Evolutionary conservation across 2,329 filamentous ascomycete genomes (phyloP).

Genomic region (Chaetomiaceae sp.): DNA sequence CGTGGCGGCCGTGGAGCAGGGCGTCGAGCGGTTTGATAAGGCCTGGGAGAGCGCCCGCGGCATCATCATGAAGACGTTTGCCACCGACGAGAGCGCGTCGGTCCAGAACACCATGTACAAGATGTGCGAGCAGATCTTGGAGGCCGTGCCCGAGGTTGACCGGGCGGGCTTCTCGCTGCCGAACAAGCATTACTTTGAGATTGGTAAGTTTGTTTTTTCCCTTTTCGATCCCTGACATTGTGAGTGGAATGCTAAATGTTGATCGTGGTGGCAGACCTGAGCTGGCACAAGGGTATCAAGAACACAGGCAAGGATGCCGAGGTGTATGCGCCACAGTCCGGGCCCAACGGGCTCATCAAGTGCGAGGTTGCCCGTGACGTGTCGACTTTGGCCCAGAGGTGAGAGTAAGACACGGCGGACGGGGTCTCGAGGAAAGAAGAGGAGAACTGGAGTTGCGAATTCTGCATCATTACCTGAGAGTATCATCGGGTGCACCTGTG

Average conservation of each 20-base stretch:
- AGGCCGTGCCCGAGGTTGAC: constrained; percentile 64
- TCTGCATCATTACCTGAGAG: too few relatives aligned
- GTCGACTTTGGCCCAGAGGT: not conserved
- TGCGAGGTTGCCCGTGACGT: constrained; percentile 70
- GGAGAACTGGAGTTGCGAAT: too few relatives aligned
- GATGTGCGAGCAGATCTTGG: constrained; percentile 86
- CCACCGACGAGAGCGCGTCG: constrained; percentile 82
- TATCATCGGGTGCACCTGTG: not conserved
- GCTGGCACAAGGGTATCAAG: constrained; percentile 92
- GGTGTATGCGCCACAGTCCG: constrained; percentile 88
- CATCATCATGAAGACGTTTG: constrained; percentile 90
- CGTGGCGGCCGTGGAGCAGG: constrained; percentile 61
- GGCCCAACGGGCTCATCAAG: constrained; percentile 92
- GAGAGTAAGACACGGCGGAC: too few relatives aligned
- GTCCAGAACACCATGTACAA: constrained; percentile 99
- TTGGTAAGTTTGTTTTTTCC: constrained; percentile 54
- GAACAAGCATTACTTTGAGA: constrained; percentile 99
- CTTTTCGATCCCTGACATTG: not conserved
- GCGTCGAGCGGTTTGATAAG: constrained; percentile 65
- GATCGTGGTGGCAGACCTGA: too few relatives aligned
- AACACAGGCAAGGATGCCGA: constrained; percentile 95
- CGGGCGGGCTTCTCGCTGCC: constrained; percentile 79
- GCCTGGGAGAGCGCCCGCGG: constrained; percentile 73
- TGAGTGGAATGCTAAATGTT: too few relatives aligned
- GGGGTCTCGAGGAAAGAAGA: too few relatives aligned